These are phyloP conservation scores for Phylloporus rhodoxanthus DNA, from an alignment of 768 basidiomycete species.

Conservation along the genomic window DNA sequence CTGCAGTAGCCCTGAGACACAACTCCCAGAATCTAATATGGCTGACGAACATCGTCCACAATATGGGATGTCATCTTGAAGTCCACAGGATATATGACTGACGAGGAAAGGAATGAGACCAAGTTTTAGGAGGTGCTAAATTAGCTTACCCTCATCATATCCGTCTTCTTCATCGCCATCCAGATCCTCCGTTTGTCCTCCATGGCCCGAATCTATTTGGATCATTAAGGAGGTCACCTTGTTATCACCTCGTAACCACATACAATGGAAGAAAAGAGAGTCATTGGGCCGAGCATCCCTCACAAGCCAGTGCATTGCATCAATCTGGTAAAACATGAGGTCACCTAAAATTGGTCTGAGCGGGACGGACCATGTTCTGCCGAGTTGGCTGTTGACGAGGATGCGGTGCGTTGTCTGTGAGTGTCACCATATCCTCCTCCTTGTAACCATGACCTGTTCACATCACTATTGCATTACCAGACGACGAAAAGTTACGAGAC, in stretches of 20 bases:
- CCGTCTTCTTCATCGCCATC: conserved; percentile 86
- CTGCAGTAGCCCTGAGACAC: conserved; percentile 30
- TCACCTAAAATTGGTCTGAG: not conserved
- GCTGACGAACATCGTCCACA: conserved; percentile 74
- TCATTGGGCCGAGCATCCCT: conserved; percentile 72
- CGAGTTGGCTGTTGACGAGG: conserved; percentile 65
- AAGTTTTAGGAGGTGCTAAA: conserved; percentile 3
- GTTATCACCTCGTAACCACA: conserved; percentile 14
- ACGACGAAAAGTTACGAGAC: not conserved
- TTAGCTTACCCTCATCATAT: conserved; percentile 59
- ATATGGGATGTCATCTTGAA: conserved; percentile 65
- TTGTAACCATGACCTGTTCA: conserved; percentile 47
- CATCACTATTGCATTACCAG: not conserved
- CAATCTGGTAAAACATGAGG: conserved; percentile 36
- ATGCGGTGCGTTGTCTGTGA: conserved; percentile 71
- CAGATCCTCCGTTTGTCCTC: conserved; percentile 79
- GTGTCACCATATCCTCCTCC: conserved; percentile 74
- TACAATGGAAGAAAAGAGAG: conserved; percentile 87
- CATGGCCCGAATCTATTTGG: conserved; percentile 79
- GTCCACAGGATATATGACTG: conserved; percentile 86
- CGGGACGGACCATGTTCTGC: conserved; percentile 65
- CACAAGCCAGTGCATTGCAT: conserved; percentile 93
- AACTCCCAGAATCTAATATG: not conserved
- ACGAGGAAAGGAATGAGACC: not conserved
- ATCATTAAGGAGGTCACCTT: not conserved